A percentile compares a stretch with the other conserved stretches of the same genome.
These are phyloP conservation scores for Pyrenochaeta sp. DNA, from an alignment of 2,329 filamentous ascomycete species.

Conservation along the genomic window DNA sequence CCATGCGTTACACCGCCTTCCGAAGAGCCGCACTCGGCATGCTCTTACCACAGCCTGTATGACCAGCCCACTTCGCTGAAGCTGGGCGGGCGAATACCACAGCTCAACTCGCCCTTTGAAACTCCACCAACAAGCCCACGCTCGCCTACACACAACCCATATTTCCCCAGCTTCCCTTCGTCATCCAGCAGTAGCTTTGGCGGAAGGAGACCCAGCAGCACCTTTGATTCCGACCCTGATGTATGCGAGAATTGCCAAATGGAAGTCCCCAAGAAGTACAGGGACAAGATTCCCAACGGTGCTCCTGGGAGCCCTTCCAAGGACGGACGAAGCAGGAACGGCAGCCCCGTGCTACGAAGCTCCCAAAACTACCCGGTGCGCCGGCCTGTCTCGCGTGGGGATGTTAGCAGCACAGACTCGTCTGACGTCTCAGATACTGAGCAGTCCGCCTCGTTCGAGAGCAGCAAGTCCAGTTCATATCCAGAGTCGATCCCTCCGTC, in stretches of 20 bases:
- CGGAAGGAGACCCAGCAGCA: conserved; percentile 45
- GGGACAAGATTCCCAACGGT: conserved; percentile 61
- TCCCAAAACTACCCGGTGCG: conserved; percentile 63
- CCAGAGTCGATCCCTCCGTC: conserved; percentile 52
- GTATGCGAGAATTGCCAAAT: conserved; percentile 67
- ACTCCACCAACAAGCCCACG: conserved; percentile 53
- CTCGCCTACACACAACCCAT: conserved; percentile 56
- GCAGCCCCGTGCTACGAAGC: conserved; percentile 64
- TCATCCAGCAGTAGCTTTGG: conserved; percentile 43
- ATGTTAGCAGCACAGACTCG: conserved; percentile 45
- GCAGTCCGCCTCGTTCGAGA: conserved; percentile 49
- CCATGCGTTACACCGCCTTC: conserved; percentile 54
- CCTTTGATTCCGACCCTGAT: conserved; percentile 58
- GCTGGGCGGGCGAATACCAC: conserved; percentile 43
- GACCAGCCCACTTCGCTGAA: conserved; percentile 43
- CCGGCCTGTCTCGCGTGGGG: conserved; percentile 41
- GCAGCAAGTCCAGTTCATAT: conserved; percentile 39
- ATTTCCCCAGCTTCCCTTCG: conserved; percentile 55
- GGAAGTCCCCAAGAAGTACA: conserved; percentile 62
- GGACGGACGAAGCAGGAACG: conserved; percentile 59
- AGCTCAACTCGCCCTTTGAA: conserved; percentile 49
- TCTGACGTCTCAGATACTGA: conserved; percentile 50
- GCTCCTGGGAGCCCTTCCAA: conserved; percentile 60
- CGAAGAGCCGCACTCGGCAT: conserved; percentile 45
- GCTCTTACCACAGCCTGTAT: conserved; percentile 46